Conservation (phyloP, 78 protist species). For the Tieghemostelium lacteum region DNA sequence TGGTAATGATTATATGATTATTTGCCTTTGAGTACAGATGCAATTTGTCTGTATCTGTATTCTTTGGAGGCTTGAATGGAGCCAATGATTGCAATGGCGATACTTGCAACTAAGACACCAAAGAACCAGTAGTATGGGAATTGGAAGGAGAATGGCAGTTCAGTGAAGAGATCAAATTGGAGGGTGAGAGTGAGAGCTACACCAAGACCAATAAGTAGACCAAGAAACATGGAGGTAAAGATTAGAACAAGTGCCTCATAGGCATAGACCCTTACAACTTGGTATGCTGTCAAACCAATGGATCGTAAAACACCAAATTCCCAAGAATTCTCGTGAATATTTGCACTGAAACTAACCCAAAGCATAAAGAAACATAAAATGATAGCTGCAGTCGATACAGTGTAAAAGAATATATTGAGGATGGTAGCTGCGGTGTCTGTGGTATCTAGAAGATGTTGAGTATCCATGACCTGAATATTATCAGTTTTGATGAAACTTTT, state of each 20-base stretch:
- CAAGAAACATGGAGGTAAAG: constrained; percentile 65
- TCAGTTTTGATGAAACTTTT: constrained; percentile 59
- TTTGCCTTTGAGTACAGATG: constrained; percentile 81
- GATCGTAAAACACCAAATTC: constrained; percentile 95
- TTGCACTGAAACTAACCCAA: constrained; percentile 92
- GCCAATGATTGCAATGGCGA: constrained; percentile 85
- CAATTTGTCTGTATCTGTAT: constrained; percentile 60
- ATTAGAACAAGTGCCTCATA: constrained; percentile 85
- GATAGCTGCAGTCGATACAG: constrained; percentile 79
- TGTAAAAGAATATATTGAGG: constrained; percentile 80
- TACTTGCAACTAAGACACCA: constrained; percentile 68
- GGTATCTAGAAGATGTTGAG: constrained; percentile 38
- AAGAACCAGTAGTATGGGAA: constrained; percentile 88
- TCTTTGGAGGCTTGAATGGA: constrained; percentile 83
- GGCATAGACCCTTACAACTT: constrained; percentile 84
- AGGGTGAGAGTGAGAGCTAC: constrained; percentile 88
- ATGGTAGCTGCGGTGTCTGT: constrained; percentile 48
- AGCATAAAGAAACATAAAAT: constrained; percentile 91
- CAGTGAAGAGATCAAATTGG: constrained; percentile 91
- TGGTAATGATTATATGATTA: no score
- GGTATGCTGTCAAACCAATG: constrained; percentile 84
- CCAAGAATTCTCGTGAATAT: constrained; percentile 94
- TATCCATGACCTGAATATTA: constrained; percentile 64
- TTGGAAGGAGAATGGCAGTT: constrained; percentile 89
- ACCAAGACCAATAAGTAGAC: constrained; percentile 54